Base-by-base conservation (phyloP, 192 early-diverging fungal genomes). In the Helicostylum pulchrum region DNA sequence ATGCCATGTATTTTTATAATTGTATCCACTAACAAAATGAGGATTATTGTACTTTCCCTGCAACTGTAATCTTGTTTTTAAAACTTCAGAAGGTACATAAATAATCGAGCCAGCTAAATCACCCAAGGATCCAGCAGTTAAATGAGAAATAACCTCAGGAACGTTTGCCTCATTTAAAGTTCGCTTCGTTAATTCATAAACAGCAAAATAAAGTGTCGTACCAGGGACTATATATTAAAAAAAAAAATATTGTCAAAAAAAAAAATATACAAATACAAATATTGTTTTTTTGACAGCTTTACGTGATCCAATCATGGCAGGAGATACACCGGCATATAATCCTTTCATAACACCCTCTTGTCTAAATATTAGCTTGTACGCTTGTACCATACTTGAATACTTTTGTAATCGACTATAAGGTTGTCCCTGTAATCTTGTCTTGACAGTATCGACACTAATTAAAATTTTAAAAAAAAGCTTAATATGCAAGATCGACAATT, bases 21-120 rank as follows among this genome's bases (percentile, higher is more conserved):
- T 83, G 68, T 92, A 90, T 76, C 76, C 81, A 62, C 74, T 89
- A 71, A 76, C 85, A 80, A 75, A 80, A 47, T 73, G 77, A 23
- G 87, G 85, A 65, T 88, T 88, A 62, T 88, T 88, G 62, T 85
- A 87, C 32, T 82, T 71, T 14, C 89, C 89, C 64, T 93, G 91
- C 17, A 93, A 76, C 61, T 93, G 91, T 70, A 93, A 79, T 26
- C 91, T 79, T 1, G 88, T 90, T 70, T 93, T 93, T 51, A 90
- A 67, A 9, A 84, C 83, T 55, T 84, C 83, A 9, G 83, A 84
- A 12, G 83, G 83, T 1, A 84, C 83, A 66, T 84, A 84, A 15
- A 84, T 74, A 59, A 79, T 57, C n/a, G 80, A 82, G 39, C 80
- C 83, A 26, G 79, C 65, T 19, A 84, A 64, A 62, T 84, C 83